Conservation (phyloP, 1,284 basidiomycete genomes). For the Amylostereum areolatum region DNA sequence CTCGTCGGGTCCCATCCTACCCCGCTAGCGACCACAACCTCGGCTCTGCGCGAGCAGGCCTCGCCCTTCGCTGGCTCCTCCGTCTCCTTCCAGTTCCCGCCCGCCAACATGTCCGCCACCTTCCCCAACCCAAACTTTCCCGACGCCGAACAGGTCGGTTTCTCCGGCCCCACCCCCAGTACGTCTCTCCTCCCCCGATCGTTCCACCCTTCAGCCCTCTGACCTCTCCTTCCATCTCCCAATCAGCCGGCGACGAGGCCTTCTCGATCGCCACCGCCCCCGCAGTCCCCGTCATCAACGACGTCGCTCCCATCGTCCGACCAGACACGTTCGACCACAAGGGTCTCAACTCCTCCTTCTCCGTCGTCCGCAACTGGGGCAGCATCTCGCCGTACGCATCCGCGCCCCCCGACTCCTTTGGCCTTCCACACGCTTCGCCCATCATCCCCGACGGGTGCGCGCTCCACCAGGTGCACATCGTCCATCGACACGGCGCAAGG, state of each 20-base stretch:
- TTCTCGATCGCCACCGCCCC: constrained; percentile 21
- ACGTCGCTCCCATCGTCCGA: constrained; percentile 18
- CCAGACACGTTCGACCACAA: constrained; percentile 10
- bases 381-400: constrained; percentile 56
- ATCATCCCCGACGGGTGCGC: constrained; percentile 43
- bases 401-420: constrained; percentile 42
- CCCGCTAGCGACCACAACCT: no score
- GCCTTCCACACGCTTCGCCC: constrained; percentile 43
- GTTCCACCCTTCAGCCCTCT: not conserved
- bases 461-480: constrained; percentile 44
- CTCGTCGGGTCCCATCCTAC: no score
- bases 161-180: constrained; percentile 25
- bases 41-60: not conserved
- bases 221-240: not conserved
- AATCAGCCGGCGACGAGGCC: constrained; percentile 18
- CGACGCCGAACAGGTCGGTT: constrained; percentile 20
- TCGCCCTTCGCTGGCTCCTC: constrained; percentile 23
- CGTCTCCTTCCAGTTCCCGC: constrained; percentile 20
- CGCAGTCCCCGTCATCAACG: constrained; percentile 14
- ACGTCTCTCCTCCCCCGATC: not conserved
- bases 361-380: constrained; percentile 37
- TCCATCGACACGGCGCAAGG: constrained; percentile 52
- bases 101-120: constrained; percentile 17
- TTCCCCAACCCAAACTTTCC: constrained; percentile 21
- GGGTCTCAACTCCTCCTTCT: constrained; percentile 10